These are phyloP conservation scores for Penicillium expansum DNA, from an alignment of 2,329 filamentous ascomycete species.

Conservation along the genomic window DNA sequence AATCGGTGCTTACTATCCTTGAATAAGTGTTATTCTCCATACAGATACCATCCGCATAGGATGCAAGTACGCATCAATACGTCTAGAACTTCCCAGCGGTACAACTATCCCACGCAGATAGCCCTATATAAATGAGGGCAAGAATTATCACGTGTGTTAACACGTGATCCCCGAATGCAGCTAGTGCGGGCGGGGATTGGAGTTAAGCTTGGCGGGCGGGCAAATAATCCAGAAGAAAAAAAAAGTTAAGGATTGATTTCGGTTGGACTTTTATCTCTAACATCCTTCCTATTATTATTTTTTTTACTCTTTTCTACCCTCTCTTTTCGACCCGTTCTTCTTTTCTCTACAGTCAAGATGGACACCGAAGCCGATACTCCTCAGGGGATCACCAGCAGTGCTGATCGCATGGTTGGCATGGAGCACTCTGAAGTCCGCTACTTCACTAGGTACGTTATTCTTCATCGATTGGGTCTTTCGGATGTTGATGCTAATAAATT, in stretches of 20 bases:
- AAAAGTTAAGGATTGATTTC: conserved; percentile 27
- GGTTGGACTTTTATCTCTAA: conserved; percentile 16
- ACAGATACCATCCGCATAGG: background rate
- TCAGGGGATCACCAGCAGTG: conserved; percentile 40
- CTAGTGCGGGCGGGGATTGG: conserved; percentile 27
- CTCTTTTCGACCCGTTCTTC: conserved; percentile 9
- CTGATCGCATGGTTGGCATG: conserved; percentile 58
- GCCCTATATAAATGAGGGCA: conserved; percentile 29
- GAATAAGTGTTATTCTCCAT: background rate
- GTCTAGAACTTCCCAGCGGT: background rate
- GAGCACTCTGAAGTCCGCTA: conserved; percentile 98
- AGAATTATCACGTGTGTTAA: background rate
- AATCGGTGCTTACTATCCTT: background rate
- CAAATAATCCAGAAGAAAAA: conserved; percentile 27
- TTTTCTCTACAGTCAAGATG: conserved; percentile 27
- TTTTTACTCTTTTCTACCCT: conserved; percentile 6
- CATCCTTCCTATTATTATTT: conserved; percentile 4
- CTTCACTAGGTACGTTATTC: conserved; percentile 78
- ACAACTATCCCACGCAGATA: conserved; percentile 7
- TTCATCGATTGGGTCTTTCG: conserved; percentile 1
- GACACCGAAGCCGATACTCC: conserved; percentile 27
- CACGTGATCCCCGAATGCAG: conserved; percentile 25
- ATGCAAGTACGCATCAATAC: background rate
- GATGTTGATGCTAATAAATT: conserved; percentile 18
- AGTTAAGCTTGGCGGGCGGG: conserved; percentile 29